Conservation (phyloP, 2,329 filamentous ascomycete genomes). For the Botrytis hyacinthi region DNA sequence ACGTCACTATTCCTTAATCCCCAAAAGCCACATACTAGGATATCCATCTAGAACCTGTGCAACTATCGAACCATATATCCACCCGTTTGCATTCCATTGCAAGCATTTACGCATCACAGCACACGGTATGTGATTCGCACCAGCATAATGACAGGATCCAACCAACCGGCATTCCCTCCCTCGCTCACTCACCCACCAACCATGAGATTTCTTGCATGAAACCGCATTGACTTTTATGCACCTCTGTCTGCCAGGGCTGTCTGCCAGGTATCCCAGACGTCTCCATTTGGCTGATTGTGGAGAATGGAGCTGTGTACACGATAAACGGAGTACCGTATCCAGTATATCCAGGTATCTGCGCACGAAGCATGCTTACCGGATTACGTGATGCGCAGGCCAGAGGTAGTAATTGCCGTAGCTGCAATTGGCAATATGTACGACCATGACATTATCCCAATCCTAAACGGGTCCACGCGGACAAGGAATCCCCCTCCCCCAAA, state of each 20-base stretch:
- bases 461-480: not conserved
- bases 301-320: not conserved
- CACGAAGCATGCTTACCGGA: not conserved
- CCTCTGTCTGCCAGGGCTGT: not conserved
- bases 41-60: not conserved
- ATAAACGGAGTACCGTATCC: not conserved
- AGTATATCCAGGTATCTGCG: not conserved
- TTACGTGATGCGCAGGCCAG: not conserved
- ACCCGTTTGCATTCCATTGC: not conserved
- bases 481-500: not conserved
- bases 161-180: not conserved
- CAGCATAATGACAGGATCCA: not conserved
- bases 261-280: not conserved
- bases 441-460: not conserved
- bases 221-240: not conserved
- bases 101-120: not conserved
- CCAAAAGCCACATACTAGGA: not conserved
- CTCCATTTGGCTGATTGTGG: not conserved
- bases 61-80: not conserved
- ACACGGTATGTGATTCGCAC: not conserved
- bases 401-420: not conserved
- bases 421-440: not conserved
- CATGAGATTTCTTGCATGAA: not conserved
- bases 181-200: not conserved
- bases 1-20: not conserved